These are phyloP conservation scores for Sarcocystis neurona DNA, from an alignment of 169 alveolate genomes.

Conservation along the genomic window DNA sequence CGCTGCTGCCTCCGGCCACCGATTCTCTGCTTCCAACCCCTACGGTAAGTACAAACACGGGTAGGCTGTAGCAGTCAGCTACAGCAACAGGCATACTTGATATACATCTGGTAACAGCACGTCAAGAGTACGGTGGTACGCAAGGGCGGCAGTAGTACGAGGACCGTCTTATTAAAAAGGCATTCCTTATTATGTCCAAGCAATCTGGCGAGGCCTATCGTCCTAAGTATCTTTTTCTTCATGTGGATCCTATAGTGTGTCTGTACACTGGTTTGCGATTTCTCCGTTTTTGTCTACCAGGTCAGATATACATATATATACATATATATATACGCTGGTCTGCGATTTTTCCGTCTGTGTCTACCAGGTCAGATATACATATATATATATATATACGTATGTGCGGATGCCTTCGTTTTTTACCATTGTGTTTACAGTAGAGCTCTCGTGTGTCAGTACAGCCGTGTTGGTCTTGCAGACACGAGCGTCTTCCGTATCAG, in stretches of 20 bases:
- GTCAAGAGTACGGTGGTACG: neutral
- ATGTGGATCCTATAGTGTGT: neutral
- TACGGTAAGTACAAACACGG: constrained; percentile 57
- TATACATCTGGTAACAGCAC: neutral
- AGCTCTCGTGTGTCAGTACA: too few species aligned
- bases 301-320: too few species aligned
- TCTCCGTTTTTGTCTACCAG: too few species aligned
- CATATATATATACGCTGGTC: neutral
- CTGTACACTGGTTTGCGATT: neutral
- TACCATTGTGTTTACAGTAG: too few species aligned
- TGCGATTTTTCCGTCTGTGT: neutral
- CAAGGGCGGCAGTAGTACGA: neutral
- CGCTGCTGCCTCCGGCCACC: constrained; percentile 65
- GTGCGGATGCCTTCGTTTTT: too few species aligned
- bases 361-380: too few species aligned
- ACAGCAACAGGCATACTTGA: neutral
- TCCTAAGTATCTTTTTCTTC: neutral
- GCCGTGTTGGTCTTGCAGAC: too few species aligned
- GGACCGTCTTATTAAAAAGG: neutral
- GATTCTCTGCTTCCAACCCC: constrained; percentile 73
- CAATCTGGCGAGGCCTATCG: neutral
- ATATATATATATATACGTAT: too few species aligned
- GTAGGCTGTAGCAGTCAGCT: neutral
- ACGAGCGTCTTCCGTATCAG: too few species aligned
- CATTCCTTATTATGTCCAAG: neutral